Conservation (phyloP, 768 basidiomycete genomes). For the Tylopilus rubrobrunneus region DNA sequence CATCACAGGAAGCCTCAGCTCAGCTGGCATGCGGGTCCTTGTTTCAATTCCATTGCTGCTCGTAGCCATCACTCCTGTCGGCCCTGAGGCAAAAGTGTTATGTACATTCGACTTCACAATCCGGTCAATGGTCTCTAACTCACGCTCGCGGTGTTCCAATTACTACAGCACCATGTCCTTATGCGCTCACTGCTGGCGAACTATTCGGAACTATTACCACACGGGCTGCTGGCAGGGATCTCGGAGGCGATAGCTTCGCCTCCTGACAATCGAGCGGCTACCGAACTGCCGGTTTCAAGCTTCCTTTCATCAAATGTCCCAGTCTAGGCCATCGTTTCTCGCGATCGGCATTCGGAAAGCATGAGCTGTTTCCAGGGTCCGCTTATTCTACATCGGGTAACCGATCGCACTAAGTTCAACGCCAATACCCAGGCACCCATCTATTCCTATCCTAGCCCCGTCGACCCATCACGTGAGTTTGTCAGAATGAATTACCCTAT, state of each 20-base stretch:
- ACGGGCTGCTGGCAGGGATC: conserved; percentile 30
- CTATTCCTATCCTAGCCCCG: conserved; percentile 18
- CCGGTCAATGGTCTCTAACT: conserved; percentile 4
- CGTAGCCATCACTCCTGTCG: not conserved
- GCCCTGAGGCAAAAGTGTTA: conserved; percentile 15
- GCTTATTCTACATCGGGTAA: conserved; percentile 23
- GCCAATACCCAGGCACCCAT: conserved; percentile 19
- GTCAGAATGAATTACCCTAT: conserved; percentile 21
- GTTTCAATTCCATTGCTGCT: conserved; percentile 7
- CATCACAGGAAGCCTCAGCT: conserved; percentile 17
- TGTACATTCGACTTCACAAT: conserved; percentile 11
- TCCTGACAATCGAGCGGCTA: conserved; percentile 33
- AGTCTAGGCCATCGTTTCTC: conserved; percentile 25
- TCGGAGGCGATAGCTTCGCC: conserved; percentile 31
- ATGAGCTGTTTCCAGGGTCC: conserved; percentile 32
- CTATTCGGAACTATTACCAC: conserved; percentile 29
- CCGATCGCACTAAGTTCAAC: conserved; percentile 21
- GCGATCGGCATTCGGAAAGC: conserved; percentile 22
- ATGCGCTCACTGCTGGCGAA: conserved; percentile 26
- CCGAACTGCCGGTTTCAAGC: conserved; percentile 28
- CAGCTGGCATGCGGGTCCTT: not conserved
- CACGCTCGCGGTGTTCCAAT: conserved; percentile 21
- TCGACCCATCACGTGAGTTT: conserved; percentile 9
- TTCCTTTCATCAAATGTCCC: conserved; percentile 27
- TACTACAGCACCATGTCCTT: conserved; percentile 14